Base-by-base conservation (phyloP, 192 early-diverging fungal species). In the Backusella westeae region DNA sequence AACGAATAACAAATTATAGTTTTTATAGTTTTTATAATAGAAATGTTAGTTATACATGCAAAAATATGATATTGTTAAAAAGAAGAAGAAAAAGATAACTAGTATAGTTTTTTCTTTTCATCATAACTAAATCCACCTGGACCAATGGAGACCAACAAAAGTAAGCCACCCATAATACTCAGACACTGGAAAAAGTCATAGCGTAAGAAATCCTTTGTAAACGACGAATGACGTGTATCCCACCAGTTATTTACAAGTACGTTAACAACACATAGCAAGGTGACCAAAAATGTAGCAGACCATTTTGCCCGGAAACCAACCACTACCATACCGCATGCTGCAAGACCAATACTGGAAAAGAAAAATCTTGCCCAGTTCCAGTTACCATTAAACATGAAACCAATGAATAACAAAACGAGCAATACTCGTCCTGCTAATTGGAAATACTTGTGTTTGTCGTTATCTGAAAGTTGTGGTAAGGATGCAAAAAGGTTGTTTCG, bases 121-220 rank as follows among this genome's bases (percentile, higher is more conserved):
- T 98, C 96, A 81, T 97, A 89, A 32, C 94, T 96, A 77, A 97
- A 87, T 66, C 96, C 96, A 70, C 96, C 96, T 34, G 90, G 91
- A 49, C 96, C 96, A 67, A 98, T 89, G 78, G 93, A 96, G 77
- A 95, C 93, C 17, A 99, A 88, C 56, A 99, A 84, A 29, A 99
- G 84, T 77, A 99, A 92, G 44, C 97, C 97, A 42, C 97, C 97
- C 88, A 97, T 91, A 90, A 89, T 96, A 92, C 96, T 92, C 94
- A 99, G 88, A 2, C 94, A 98, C 83, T 99, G 97, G 92, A 98
- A 99, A 82, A 99, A 99, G 85, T 99, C 97, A 82, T 98, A 99
- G 81, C 97, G 94, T 75, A 96, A 91, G 81, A 97, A 99, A 75
- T 98, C 97, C 81, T 92, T 85, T 77, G 93, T 93, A 8, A 90